phyloP scores from a whole-genome alignment of 495 filamentous ascomycete species.

The Amniculicola lignicola region DNA sequence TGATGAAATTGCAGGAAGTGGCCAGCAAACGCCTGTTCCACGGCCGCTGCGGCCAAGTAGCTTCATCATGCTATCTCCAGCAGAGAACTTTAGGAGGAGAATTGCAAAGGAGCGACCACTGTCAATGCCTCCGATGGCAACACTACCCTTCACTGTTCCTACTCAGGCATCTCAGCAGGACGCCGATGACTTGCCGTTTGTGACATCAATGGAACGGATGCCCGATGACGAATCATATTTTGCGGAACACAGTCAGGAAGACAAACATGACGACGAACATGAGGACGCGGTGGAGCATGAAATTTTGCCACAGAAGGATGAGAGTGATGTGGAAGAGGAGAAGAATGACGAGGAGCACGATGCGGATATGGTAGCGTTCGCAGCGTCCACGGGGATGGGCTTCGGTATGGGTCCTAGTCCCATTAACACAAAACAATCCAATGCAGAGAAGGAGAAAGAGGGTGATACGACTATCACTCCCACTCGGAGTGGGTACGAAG shows the following conservation, averaged over 20 bases:
- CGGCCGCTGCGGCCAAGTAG: slow-evolving; percentile 26
- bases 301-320: not conserved
- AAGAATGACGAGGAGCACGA: slow-evolving; percentile 9
- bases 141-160: slow-evolving; percentile 16
- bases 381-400: slow-evolving; percentile 28
- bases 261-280: not conserved
- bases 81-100: slow-evolving; percentile 9
- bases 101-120: slow-evolving; percentile 14
- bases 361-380: slow-evolving; percentile 27
- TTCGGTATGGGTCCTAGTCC: slow-evolving; percentile 22
- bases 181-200: slow-evolving; percentile 4
- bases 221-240: slow-evolving; percentile 27
- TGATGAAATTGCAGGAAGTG: no score
- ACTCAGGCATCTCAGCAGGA: not conserved
- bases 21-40: slow-evolving; percentile 32
- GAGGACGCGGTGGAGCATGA: not conserved
- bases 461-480: slow-evolving; percentile 18
- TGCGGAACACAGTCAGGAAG: slow-evolving; percentile 14
- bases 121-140: slow-evolving; percentile 24
- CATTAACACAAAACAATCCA: not conserved
- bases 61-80: slow-evolving; percentile 28
- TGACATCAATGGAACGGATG: slow-evolving; percentile 24
- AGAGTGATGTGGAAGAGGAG: not conserved
- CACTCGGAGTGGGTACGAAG: slow-evolving; percentile 9
- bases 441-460: slow-evolving; percentile 3